phyloP scores from a whole-genome alignment of 352 stramenopile species.

The Pythium aphanidermatum region DNA sequence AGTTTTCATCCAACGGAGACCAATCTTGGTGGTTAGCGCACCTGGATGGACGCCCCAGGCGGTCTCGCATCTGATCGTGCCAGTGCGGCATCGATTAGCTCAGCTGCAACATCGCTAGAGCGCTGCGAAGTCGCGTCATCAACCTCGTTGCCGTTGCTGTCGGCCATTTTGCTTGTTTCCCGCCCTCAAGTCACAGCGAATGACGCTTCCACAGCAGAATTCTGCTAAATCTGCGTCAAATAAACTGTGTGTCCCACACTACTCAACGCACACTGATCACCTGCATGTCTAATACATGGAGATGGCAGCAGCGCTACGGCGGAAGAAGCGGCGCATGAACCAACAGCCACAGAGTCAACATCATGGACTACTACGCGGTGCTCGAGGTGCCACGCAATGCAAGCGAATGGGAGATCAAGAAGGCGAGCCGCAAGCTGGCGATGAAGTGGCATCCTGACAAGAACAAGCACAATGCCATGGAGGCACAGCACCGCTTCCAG shows the following conservation, averaged over 20 bases:
- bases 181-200: neutral
- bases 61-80: neutral
- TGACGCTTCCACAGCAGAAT: neutral
- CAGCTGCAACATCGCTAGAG: neutral
- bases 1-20: too few relatives aligned
- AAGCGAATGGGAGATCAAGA: constrained; percentile 90
- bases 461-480: constrained; percentile 81
- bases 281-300: neutral
- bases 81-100: neutral
- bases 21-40: too few relatives aligned
- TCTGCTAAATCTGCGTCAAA: neutral
- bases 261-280: neutral
- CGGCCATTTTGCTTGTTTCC: constrained; percentile 1
- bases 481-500: constrained; percentile 92
- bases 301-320: neutral
- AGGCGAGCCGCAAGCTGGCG: constrained; percentile 92
- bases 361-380: constrained; percentile 91
- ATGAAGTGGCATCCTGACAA: constrained; percentile 96
- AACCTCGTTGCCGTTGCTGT: neutral
- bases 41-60: constrained; percentile 1
- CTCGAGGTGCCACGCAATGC: constrained; percentile 78
- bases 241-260: neutral
- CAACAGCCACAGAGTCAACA: too few relatives aligned
- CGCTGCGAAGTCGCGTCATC: neutral
- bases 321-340: too few relatives aligned